phyloP scores from a whole-genome alignment of 2,329 filamentous ascomycete genomes.

The Penicillium sp. region DNA sequence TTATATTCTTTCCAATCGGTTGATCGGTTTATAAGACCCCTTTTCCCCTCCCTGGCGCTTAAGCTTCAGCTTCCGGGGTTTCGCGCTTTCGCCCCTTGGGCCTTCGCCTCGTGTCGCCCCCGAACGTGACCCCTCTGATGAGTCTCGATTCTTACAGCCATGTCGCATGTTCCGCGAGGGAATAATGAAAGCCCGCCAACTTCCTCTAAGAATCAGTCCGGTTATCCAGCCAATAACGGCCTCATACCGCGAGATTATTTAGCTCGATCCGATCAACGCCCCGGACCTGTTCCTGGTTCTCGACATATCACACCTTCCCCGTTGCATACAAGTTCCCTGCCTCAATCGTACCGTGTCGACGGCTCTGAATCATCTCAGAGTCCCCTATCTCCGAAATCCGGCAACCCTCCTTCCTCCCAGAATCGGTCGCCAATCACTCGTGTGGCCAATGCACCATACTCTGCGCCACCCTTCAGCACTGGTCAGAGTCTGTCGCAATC shows the following conservation, averaged over 20 bases:
- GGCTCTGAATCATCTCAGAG: constrained; percentile 26
- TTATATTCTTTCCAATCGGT: constrained; percentile 3
- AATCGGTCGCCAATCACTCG: constrained; percentile 23
- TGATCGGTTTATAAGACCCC: constrained; percentile 16
- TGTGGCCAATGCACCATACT: constrained; percentile 32
- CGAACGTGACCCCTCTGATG: constrained; percentile 20
- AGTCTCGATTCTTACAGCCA: constrained; percentile 26
- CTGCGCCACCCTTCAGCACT: constrained; percentile 26
- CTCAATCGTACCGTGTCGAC: constrained; percentile 20
- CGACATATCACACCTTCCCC: constrained; percentile 32
- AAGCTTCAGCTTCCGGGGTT: constrained; percentile 20
- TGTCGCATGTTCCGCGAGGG: constrained; percentile 37
- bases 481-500: constrained; percentile 20
- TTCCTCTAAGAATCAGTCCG: constrained; percentile 13
- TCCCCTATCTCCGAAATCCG: constrained; percentile 27
- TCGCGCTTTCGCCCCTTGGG: constrained; percentile 14
- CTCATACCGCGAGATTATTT: constrained; percentile 39
- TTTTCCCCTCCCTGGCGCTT: constrained; percentile 7
- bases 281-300: constrained; percentile 22
- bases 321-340: constrained; percentile 30
- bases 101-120: constrained; percentile 15
- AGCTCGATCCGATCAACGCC: constrained; percentile 29
- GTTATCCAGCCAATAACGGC: constrained; percentile 23
- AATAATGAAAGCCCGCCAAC: constrained; percentile 23
- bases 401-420: constrained; percentile 22